Evolutionary conservation across 352 stramenopile genomes (phyloP), one percentile per base, ranked within the genome.

Genomic region (Chrysophaeum taylorii): DNA sequence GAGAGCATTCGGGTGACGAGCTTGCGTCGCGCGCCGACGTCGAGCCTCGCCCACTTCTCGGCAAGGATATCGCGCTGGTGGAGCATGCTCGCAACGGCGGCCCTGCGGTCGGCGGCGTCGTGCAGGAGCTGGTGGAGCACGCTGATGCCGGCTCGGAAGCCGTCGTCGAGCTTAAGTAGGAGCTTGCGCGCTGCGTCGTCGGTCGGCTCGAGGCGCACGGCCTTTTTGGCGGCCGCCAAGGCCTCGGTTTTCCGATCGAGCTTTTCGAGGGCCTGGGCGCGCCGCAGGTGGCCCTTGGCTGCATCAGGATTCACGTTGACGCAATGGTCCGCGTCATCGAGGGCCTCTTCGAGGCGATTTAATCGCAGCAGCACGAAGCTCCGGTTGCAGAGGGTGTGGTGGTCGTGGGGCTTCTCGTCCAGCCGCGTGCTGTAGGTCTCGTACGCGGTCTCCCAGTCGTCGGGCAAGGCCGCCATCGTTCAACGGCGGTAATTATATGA

Each of bases 381-480:
- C 2, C 57, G 57, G 57, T 66, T 66, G 33, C 14, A 48, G 57
- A 66, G 57, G 33, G 57, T 66, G 33, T n/a, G 4, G 35, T 14
- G 45, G 57, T 66, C 57, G 33, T 2, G 18, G 2, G 57, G 57
- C 57, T 66, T 66, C 57, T 42, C 57, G 2, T 25, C 33, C 12
- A 66, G 57, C 33, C 57, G 57, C 57, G 23, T 45, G 31, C 2
- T 33, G 57, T 66, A 66, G 14, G 2, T 42, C 33, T 42, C 5
- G 16, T 45, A 2, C 14, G 31, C 57, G 12, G 31, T n/a, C 9
- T 4, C 57, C 33, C 36, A 66, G 5, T 66, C 57, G 33, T 42
- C 52, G 52, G 14, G 14, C 41, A 48, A 21, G 41, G 14, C 21
- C 41, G 21, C 21, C 41, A n/a, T n/a, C n/a, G n/a, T n/a, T n/a